These are phyloP conservation scores for Lavandula angustifolia DNA, from an alignment of 257 asterid species.

Conservation along the genomic window DNA sequence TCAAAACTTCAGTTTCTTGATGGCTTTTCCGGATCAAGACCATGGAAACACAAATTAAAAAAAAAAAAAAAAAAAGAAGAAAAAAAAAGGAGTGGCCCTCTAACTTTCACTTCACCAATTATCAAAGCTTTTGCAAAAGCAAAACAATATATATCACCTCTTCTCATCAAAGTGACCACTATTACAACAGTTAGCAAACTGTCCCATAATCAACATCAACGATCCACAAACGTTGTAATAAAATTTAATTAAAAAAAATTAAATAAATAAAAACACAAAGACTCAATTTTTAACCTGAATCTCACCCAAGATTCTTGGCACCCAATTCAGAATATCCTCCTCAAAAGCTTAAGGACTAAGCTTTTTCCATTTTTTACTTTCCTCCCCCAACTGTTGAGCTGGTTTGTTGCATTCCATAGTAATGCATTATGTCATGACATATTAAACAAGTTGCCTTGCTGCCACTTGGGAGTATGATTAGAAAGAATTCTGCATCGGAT, in stretches of 20 bases:
- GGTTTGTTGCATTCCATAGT: constrained; percentile 16
- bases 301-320: constrained; percentile 37
- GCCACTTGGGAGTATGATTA: constrained; percentile 22
- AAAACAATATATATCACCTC: constrained; percentile 27
- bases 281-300: constrained; percentile 29
- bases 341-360: constrained; percentile 28
- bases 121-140: constrained; percentile 51
- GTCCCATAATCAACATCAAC: constrained; percentile 15
- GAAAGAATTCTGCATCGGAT: constrained; percentile 55
- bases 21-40: constrained; percentile 50
- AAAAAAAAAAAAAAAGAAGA: not conserved
- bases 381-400: constrained; percentile 29
- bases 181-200: constrained; percentile 5
- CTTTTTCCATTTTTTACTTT: constrained; percentile 1
- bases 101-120: constrained; percentile 32
- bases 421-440: constrained; percentile 29
- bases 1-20: constrained; percentile 12
- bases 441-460: constrained; percentile 3
- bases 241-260: too few relatives aligned
- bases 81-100: constrained; percentile 36
- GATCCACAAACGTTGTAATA: constrained; percentile 7
- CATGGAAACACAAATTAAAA: constrained; percentile 23
- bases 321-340: constrained; percentile 29
- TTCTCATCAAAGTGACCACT: constrained; percentile 28
- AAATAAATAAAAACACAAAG: not conserved